Conservation (phyloP, 2,329 filamentous ascomycete species). For the Colletotrichum tropicale region DNA sequence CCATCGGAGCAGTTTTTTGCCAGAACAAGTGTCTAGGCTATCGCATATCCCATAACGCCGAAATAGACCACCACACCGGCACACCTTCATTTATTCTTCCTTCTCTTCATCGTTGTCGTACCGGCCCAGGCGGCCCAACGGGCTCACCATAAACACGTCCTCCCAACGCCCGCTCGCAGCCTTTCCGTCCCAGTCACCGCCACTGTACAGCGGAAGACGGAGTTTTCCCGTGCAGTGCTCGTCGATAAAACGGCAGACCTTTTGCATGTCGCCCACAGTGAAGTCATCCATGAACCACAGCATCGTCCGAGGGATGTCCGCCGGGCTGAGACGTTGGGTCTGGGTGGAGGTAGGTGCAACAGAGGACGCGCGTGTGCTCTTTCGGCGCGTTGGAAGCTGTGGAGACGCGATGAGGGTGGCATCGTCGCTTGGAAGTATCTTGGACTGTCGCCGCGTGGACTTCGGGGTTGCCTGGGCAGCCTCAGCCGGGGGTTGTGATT, state of each 20-base stretch:
- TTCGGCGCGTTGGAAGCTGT: background rate
- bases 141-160: slow-evolving; percentile 18
- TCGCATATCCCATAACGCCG: background rate
- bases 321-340: background rate
- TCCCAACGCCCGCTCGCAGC: slow-evolving; percentile 14
- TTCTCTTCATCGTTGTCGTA: slow-evolving; percentile 11
- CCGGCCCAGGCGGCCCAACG: slow-evolving; percentile 1
- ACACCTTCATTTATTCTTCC: background rate
- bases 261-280: slow-evolving; percentile 17
- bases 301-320: slow-evolving; percentile 13
- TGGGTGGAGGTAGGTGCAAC: background rate
- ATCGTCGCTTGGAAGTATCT: background rate
- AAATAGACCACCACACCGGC: background rate
- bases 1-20: background rate
- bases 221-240: slow-evolving; percentile 17
- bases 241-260: slow-evolving; percentile 18
- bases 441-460: background rate
- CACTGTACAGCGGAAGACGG: slow-evolving; percentile 13
- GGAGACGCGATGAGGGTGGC: background rate
- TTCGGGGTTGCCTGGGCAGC: background rate
- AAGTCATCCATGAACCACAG: slow-evolving; percentile 20
- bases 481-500: background rate
- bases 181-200: slow-evolving; percentile 17
- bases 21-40: background rate
- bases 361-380: background rate